Conservation (phyloP, 148 eudicot genomes). For the Vaccinium darrowii region DNA sequence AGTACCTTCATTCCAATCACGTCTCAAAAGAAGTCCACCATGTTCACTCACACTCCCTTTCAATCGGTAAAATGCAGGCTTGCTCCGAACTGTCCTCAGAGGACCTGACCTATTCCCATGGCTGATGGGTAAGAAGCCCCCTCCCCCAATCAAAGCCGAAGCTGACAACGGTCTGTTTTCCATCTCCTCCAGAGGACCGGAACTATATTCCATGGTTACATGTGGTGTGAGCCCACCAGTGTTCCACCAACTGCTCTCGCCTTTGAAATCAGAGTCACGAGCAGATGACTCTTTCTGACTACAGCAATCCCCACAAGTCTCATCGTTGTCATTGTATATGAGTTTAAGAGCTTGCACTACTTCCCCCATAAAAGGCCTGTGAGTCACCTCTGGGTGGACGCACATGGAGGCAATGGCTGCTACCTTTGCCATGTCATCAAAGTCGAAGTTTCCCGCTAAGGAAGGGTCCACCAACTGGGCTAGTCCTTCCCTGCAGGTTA, state of each 20-base stretch:
- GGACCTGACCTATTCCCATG: constrained; percentile 95
- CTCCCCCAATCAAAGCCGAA: constrained; percentile 50
- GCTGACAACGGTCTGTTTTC: constrained; percentile 72
- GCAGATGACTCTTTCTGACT: constrained; percentile 76
- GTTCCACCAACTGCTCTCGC: constrained; percentile 97
- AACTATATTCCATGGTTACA: constrained; percentile 92
- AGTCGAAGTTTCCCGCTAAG: constrained; percentile 56
- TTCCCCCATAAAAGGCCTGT: constrained; percentile 98
- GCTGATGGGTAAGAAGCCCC: constrained; percentile 45
- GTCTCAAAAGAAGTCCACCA: constrained; percentile 52
- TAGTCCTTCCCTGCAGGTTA: constrained; percentile 77
- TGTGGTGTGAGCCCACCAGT: constrained; percentile 58
- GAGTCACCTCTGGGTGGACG: constrained; percentile 94
- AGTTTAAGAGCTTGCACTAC: constrained; percentile 96
- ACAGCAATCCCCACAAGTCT: constrained; percentile 65
- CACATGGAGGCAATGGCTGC: constrained; percentile 98
- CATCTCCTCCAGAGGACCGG: constrained; percentile 70
- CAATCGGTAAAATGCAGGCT: constrained; percentile 52
- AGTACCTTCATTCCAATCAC: constrained; percentile 43
- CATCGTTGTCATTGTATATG: constrained; percentile 70
- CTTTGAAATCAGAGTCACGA: constrained; percentile 70
- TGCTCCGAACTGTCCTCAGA: constrained; percentile 66
- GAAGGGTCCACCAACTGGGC: constrained; percentile 75
- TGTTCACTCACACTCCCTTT: constrained; percentile 91
- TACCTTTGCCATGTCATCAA: constrained; percentile 86